phyloP scores from a whole-genome alignment of 164 flowering plant genomes.

The Vitis rupestris region DNA sequence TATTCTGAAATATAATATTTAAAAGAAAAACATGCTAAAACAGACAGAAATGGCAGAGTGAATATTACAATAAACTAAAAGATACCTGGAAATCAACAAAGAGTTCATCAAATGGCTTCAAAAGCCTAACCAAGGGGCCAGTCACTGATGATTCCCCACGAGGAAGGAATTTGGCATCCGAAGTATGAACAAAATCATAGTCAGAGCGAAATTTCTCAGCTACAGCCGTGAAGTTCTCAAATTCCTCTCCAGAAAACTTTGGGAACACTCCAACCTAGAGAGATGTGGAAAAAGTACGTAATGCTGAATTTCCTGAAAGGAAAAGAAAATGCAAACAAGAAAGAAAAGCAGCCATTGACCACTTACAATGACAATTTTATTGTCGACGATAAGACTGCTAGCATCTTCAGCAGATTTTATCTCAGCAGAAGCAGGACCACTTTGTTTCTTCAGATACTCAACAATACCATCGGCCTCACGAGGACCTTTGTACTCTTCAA shows the following conservation, averaged over 20 bases:
- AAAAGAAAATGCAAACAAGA: background rate
- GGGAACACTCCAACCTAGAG: constrained; percentile 85
- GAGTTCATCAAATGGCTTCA: constrained; percentile 95
- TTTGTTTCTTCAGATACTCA: constrained; percentile 69
- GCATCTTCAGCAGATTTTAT: constrained; percentile 73
- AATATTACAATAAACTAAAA: background rate
- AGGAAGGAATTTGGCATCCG: constrained; percentile 78
- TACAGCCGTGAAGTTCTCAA: constrained; percentile 50
- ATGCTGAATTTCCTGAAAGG: background rate
- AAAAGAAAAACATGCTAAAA: background rate
- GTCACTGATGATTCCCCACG: constrained; percentile 70
- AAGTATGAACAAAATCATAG: constrained; percentile 80
- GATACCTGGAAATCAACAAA: constrained; percentile 77
- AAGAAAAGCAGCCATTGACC: background rate
- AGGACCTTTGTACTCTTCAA: constrained; percentile 91
- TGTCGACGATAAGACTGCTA: constrained; percentile 40
- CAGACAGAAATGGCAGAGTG: background rate
- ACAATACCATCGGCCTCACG: constrained; percentile 91
- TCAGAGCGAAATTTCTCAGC: constrained; percentile 86
- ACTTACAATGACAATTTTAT: constrained; percentile 69
- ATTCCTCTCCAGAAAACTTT: constrained; percentile 81
- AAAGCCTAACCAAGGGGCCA: constrained; percentile 66
- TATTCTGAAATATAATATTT: background rate
- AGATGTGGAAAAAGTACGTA: background rate
- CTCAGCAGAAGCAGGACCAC: constrained; percentile 85